A percentile compares a stretch with the other conserved stretches of the same genome.
Conservation (phyloP, 225 moss, liverwort and hornwort species). For the Bryoerythrophyllum caledonicum region DNA sequence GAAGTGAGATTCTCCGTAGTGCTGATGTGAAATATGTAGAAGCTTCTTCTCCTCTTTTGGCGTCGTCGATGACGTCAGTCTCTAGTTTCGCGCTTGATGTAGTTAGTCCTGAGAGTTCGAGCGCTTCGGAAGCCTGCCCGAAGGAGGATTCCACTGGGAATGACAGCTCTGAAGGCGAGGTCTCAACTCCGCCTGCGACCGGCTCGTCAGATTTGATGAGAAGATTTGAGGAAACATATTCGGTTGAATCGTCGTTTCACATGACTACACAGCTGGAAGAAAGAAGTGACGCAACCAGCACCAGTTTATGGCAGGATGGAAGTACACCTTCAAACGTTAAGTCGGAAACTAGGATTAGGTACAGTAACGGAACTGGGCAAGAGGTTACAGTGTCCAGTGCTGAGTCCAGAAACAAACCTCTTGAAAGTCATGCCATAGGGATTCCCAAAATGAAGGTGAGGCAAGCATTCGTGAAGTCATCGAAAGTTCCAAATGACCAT, state of each 20-base stretch:
- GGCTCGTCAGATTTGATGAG: slow-evolving; percentile 38
- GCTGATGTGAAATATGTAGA: slow-evolving; percentile 51
- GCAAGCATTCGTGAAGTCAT: slow-evolving; percentile 24
- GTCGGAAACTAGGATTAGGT: neutral
- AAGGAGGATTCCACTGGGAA: slow-evolving; percentile 46
- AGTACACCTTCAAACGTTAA: slow-evolving; percentile 27
- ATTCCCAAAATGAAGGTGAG: slow-evolving; percentile 37
- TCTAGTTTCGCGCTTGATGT: slow-evolving; percentile 35
- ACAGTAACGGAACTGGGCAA: slow-evolving; percentile 26
- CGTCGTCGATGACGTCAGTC: slow-evolving; percentile 30
- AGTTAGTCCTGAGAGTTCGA: slow-evolving; percentile 49
- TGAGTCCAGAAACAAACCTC: slow-evolving; percentile 27
- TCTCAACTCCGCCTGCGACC: slow-evolving; percentile 50
- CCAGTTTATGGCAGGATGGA: slow-evolving; percentile 26
- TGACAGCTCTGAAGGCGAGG: slow-evolving; percentile 56
- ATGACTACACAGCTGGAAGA: slow-evolving; percentile 30
- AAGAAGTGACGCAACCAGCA: no score
- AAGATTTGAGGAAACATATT: slow-evolving; percentile 41
- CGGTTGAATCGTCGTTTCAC: slow-evolving; percentile 20
- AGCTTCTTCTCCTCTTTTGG: slow-evolving; percentile 34
- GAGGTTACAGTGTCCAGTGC: slow-evolving; percentile 26
- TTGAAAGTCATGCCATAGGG: slow-evolving; percentile 32
- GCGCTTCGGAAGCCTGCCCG: slow-evolving; percentile 34
- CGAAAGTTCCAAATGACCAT: slow-evolving; percentile 27
- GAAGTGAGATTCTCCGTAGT: slow-evolving; percentile 36